Percentiles rank a stretch among this genome's conserved stretches.
Conservation (phyloP, 2,329 filamentous ascomycete genomes). For the Coccinonectria pachysandricola region DNA sequence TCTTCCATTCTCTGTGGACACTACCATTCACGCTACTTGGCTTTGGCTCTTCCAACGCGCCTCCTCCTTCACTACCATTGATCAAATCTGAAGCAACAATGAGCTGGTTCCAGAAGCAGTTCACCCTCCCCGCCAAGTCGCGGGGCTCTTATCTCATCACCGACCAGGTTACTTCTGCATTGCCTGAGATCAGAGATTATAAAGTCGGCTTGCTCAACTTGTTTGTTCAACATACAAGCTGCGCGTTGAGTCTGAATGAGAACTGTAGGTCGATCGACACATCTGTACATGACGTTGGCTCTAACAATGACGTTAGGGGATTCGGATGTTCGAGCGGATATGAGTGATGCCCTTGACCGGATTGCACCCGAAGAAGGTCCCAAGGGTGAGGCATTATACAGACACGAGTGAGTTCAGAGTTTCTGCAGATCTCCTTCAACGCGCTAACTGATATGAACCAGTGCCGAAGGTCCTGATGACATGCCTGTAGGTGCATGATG, state of each 20-base stretch:
- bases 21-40: conserved; percentile 34
- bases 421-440: neutral
- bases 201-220: conserved; percentile 79
- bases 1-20: conserved; percentile 43
- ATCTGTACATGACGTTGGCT: too few species aligned
- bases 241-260: conserved; percentile 85
- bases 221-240: conserved; percentile 92
- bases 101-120: conserved; percentile 79
- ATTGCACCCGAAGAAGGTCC: conserved; percentile 71
- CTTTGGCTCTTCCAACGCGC: conserved; percentile 20
- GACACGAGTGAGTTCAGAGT: conserved; percentile 44
- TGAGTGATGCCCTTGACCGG: conserved; percentile 86
- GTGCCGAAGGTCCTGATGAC: conserved; percentile 80
- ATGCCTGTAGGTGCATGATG: too few species aligned
- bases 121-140: conserved; percentile 65
- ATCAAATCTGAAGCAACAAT: conserved; percentile 28
- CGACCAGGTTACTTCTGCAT: conserved; percentile 54
- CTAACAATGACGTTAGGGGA: conserved; percentile 46
- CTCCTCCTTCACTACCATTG: conserved; percentile 20
- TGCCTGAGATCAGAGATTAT: conserved; percentile 76
- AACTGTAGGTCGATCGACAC: conserved; percentile 45
- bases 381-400: conserved; percentile 64
- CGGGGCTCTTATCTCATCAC: conserved; percentile 89
- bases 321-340: conserved; percentile 75
- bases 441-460: conserved; percentile 16